phyloP scores from a whole-genome alignment of 2,329 filamentous ascomycete species.

The Alternaria gaisen region DNA sequence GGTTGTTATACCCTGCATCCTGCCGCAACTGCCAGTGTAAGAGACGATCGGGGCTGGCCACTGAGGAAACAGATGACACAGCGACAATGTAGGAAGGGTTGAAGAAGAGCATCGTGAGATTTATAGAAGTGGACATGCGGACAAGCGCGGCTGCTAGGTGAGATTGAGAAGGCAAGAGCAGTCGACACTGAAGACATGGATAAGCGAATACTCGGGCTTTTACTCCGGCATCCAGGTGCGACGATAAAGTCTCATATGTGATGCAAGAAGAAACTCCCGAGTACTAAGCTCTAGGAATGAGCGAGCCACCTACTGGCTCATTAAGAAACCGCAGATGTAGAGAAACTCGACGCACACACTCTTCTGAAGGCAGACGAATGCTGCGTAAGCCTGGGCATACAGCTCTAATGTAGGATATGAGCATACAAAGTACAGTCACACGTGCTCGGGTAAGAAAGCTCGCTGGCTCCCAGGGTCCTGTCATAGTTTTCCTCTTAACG shows the following conservation, averaged over 20 bases:
- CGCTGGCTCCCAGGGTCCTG: background rate
- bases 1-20: conserved; percentile 37
- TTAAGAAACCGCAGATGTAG: background rate
- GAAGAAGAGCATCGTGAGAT: conserved; percentile 16
- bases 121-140: conserved; percentile 15
- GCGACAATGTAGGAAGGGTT: conserved; percentile 17
- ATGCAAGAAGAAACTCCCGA: background rate
- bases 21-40: conserved; percentile 30
- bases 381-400: background rate
- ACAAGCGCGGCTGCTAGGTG: conserved; percentile 11
- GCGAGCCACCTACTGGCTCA: background rate
- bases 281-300: background rate
- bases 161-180: conserved; percentile 8
- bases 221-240: background rate
- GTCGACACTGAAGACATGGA: background rate
- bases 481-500: background rate
- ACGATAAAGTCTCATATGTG: background rate
- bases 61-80: conserved; percentile 24
- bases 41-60: background rate
- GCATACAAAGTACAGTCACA: no score
- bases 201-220: background rate
- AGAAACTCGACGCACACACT: background rate
- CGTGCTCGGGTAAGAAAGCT: background rate
- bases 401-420: background rate
- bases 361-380: background rate